phyloP scores from a whole-genome alignment of 208 protist species.

The Leptomonas pyrrhocoris region DNA sequence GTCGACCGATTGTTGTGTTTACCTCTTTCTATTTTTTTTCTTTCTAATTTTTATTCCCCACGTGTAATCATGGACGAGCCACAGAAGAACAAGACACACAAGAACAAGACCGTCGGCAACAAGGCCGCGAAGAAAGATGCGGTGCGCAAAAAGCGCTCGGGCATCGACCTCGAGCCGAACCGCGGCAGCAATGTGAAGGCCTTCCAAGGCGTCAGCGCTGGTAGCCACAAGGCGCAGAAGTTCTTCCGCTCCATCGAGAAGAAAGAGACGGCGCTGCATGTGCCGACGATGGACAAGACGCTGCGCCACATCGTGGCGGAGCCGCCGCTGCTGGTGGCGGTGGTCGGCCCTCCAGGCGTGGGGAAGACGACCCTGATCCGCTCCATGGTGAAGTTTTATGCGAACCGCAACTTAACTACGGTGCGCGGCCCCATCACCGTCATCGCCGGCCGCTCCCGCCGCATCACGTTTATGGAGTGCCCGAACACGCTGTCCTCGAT shows the following conservation, averaged over 20 bases:
- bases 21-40: constrained; percentile 13
- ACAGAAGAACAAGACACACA: constrained; percentile 90
- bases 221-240: constrained; percentile 83
- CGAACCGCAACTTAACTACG: constrained; percentile 91
- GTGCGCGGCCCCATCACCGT: constrained; percentile 98
- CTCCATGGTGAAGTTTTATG: constrained; percentile 99
- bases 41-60: constrained; percentile 1
- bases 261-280: constrained; percentile 78
- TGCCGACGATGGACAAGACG: constrained; percentile 89
- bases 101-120: constrained; percentile 83
- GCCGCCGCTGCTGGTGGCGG: constrained; percentile 95
- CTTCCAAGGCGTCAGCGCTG: constrained; percentile 77
- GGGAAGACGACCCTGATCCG: constrained; percentile 98
- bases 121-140: constrained; percentile 89
- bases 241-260: constrained; percentile 87
- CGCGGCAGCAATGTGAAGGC: constrained; percentile 92
- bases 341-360: constrained; percentile 96
- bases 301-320: constrained; percentile 80
- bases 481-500: constrained; percentile 98
- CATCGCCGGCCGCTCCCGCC: constrained; percentile 90
- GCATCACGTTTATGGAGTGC: constrained; percentile 99
- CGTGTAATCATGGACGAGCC: constrained; percentile 52
- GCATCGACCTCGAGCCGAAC: constrained; percentile 91
- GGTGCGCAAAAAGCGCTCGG: constrained; percentile 86
- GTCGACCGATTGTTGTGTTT: not conserved